These are phyloP conservation scores for Taiwanofungus camphoratus DNA, from an alignment of 1,284 basidiomycete genomes.

Conservation along the genomic window DNA sequence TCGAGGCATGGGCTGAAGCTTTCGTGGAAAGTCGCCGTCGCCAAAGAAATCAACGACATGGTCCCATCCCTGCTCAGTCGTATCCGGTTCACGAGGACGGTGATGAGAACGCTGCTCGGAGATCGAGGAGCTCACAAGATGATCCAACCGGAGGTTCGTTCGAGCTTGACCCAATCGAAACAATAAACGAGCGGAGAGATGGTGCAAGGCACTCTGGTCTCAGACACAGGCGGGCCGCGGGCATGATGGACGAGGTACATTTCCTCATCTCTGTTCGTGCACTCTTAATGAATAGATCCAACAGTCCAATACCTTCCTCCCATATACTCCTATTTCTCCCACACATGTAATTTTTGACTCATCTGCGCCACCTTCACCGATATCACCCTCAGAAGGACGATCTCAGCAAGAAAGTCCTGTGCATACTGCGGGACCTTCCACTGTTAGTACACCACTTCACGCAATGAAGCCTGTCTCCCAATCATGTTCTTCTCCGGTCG, in stretches of 20 bases:
- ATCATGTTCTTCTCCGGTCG: constrained; percentile 12
- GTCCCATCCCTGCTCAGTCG: constrained; percentile 17
- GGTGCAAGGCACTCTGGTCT: constrained; percentile 31
- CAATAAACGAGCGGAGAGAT: constrained; percentile 47
- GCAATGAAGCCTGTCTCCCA: too few relatives aligned
- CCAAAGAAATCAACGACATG: constrained; percentile 18
- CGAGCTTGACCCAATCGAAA: constrained; percentile 47
- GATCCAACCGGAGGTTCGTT: constrained; percentile 18
- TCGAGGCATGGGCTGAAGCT: constrained; percentile 47
- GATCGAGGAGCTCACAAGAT: constrained; percentile 10
- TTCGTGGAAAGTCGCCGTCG: constrained; percentile 36
- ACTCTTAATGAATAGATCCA: neutral
- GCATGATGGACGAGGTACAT: constrained; percentile 42
- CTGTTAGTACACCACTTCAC: constrained; percentile 9
- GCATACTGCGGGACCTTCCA: constrained; percentile 4
- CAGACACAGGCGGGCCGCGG: constrained; percentile 30
- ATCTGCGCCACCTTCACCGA: constrained; percentile 34
- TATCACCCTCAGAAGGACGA: constrained; percentile 16
- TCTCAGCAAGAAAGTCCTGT: constrained; percentile 11
- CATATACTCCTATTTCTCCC: constrained; percentile 40
- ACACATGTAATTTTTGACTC: constrained; percentile 44
- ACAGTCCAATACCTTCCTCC: constrained; percentile 37
- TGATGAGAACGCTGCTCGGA: constrained; percentile 16
- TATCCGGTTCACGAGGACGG: constrained; percentile 7
- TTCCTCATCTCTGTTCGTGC: neutral